A percentile compares a stretch with the other conserved stretches of the same genome.
Evolutionary conservation across 2,329 filamentous ascomycete genomes (phyloP).

Genomic region (Alternaria ethzedia): DNA sequence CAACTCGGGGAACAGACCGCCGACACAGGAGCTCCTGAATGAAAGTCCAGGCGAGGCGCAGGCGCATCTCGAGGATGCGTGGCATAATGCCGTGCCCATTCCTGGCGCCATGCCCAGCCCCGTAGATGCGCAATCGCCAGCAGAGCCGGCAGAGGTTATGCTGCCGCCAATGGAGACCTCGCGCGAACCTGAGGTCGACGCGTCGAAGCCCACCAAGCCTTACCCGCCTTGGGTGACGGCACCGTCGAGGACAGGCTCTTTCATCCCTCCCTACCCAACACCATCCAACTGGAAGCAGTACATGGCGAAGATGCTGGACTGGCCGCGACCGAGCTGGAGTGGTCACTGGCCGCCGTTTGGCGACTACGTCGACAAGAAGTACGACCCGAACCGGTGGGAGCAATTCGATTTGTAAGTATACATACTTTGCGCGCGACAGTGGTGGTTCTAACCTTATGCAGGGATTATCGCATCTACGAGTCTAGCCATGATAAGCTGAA

Average conservation of each 20-base stretch:
- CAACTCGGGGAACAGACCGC: slow-evolving; percentile 11
- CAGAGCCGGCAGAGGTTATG: background rate
- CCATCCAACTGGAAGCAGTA: slow-evolving; percentile 43
- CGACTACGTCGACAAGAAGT: slow-evolving; percentile 51
- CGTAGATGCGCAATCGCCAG: background rate
- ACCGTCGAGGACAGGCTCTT: slow-evolving; percentile 19
- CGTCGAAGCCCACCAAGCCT: slow-evolving; percentile 12
- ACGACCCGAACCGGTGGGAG: slow-evolving; percentile 58
- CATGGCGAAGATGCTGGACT: slow-evolving; percentile 52
- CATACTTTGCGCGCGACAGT: background rate
- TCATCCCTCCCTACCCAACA: slow-evolving; percentile 21
- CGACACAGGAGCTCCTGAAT: slow-evolving; percentile 19
- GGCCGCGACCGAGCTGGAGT: slow-evolving; percentile 47
- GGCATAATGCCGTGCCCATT: slow-evolving; percentile 25
- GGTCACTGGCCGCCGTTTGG: slow-evolving; percentile 55
- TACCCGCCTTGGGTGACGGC: slow-evolving; percentile 34
- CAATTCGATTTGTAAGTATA: slow-evolving; percentile 47
- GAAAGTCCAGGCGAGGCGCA: slow-evolving; percentile 15
- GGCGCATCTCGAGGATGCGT: slow-evolving; percentile 28
- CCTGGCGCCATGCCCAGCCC: slow-evolving; percentile 13
- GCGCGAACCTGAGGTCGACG: background rate
- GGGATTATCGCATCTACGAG: slow-evolving; percentile 50
- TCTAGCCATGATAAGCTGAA: slow-evolving; percentile 43
- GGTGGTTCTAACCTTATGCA: slow-evolving; percentile 14
- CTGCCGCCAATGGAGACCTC: slow-evolving; percentile 10